These are phyloP conservation scores for Penicillium sp. DNA, from an alignment of 2,329 filamentous ascomycete genomes.

Conservation along the genomic window DNA sequence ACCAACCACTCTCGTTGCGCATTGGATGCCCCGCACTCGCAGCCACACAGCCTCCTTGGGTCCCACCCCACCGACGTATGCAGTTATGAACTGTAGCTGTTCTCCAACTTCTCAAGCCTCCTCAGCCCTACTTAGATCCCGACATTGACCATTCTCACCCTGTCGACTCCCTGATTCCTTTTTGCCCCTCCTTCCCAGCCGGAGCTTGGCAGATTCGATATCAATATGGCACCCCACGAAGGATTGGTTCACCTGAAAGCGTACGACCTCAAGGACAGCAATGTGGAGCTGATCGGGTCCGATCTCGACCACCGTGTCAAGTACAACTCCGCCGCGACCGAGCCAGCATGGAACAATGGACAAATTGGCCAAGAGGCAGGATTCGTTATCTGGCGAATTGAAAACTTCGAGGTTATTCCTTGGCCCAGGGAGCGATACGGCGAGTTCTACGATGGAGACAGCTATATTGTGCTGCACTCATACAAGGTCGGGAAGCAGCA, in stretches of 20 bases:
- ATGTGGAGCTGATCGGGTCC: constrained; percentile 66
- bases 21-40: not conserved
- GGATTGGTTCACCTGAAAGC: constrained; percentile 64
- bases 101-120: not conserved
- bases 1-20: not conserved
- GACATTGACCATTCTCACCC: not conserved
- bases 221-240: constrained; percentile 61
- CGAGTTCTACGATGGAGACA: constrained; percentile 68
- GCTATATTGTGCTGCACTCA: constrained; percentile 66
- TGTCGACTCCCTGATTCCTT: not conserved
- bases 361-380: constrained; percentile 56
- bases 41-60: not conserved
- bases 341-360: constrained; percentile 68
- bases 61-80: not conserved
- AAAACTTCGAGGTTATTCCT: constrained; percentile 65
- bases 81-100: not conserved
- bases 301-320: constrained; percentile 69
- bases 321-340: constrained; percentile 64
- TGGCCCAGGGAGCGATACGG: constrained; percentile 62
- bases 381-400: constrained; percentile 66
- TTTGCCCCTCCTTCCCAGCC: not conserved
- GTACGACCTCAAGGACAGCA: constrained; percentile 69
- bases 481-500: constrained; percentile 50
- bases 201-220: not conserved
- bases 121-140: not conserved